Percentiles rank a stretch among this genome's conserved stretches.
phyloP scores from a whole-genome alignment of 2,329 filamentous ascomycete species.

The Colletotrichum magnum region DNA sequence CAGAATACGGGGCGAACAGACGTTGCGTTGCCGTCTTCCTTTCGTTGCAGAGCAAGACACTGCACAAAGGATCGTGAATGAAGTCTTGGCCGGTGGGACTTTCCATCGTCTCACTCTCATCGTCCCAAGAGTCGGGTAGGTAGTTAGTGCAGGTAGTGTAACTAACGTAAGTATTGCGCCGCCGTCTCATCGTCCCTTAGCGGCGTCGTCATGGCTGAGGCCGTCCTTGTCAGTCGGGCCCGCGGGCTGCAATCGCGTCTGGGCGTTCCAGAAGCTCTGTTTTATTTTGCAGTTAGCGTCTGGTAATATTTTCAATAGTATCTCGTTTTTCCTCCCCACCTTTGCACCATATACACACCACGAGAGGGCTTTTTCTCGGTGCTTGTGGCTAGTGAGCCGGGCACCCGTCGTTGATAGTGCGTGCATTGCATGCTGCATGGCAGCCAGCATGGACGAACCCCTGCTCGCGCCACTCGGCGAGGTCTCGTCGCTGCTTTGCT shows the following conservation, averaged over 20 bases:
- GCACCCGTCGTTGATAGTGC: constrained; percentile 17
- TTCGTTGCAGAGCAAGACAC: neutral
- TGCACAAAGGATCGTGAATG: constrained; percentile 12
- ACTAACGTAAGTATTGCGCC: constrained; percentile 3
- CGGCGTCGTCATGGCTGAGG: constrained; percentile 14
- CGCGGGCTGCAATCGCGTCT: neutral
- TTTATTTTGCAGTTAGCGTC: constrained; percentile 12
- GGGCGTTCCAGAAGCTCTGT: constrained; percentile 24
- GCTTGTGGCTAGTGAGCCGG: constrained; percentile 20
- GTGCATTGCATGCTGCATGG: constrained; percentile 13
- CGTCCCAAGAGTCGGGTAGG: constrained; percentile 1
- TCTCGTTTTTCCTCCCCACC: neutral
- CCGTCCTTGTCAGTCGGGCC: constrained; percentile 27
- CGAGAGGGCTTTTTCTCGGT: neutral
- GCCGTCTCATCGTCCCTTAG: constrained; percentile 36
- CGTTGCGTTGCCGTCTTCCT: neutral
- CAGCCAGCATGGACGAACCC: constrained; percentile 14
- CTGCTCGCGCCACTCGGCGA: constrained; percentile 23
- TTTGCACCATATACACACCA: neutral
- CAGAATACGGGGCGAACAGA: constrained; percentile 5
- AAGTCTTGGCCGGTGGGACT: neutral
- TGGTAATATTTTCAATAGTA: neutral
- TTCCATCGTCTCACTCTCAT: constrained; percentile 4
- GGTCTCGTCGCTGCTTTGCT: constrained; percentile 25
- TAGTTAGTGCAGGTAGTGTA: too few species aligned